Conservation (phyloP, 2,329 filamentous ascomycete species). For the Colletotrichum scovillei region DNA sequence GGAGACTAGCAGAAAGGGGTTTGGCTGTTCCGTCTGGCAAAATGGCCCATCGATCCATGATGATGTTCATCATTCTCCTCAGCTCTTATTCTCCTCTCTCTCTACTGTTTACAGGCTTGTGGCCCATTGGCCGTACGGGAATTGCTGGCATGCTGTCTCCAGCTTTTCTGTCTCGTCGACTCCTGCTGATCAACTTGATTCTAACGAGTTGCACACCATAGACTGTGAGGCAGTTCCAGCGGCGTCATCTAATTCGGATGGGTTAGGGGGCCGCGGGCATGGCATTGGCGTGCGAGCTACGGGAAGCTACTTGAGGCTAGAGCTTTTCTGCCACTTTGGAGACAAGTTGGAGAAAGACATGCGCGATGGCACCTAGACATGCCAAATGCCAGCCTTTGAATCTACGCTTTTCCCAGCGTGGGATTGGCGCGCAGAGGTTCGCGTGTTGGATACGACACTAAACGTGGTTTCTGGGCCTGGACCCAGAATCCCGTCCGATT, state of each 20-base stretch:
- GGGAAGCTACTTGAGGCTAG: not conserved
- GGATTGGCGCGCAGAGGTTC: not conserved
- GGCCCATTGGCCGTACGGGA: too few species aligned
- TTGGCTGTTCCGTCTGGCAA: not conserved
- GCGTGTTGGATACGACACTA: not conserved
- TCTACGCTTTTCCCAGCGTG: not conserved
- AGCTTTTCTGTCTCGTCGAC: not conserved
- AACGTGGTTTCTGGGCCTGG: constrained; percentile 15
- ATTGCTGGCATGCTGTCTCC: not conserved
- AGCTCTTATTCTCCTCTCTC: not conserved
- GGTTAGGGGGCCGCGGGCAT: not conserved
- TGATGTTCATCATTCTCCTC: not conserved
- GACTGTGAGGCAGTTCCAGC: not conserved
- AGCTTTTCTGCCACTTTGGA: not conserved
- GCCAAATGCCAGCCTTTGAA: not conserved
- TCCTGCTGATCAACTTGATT: not conserved
- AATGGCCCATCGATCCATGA: not conserved
- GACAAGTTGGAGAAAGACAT: not conserved
- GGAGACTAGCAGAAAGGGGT: constrained; percentile 20
- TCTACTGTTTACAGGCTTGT: not conserved
- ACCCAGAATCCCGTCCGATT: constrained; percentile 18
- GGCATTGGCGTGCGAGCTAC: not conserved
- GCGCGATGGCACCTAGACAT: not conserved
- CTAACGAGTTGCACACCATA: not conserved
- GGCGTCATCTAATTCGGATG: not conserved